Evolutionary conservation across 1,284 basidiomycete species (phyloP).

Genomic region (Quambalaria eucalypti): DNA sequence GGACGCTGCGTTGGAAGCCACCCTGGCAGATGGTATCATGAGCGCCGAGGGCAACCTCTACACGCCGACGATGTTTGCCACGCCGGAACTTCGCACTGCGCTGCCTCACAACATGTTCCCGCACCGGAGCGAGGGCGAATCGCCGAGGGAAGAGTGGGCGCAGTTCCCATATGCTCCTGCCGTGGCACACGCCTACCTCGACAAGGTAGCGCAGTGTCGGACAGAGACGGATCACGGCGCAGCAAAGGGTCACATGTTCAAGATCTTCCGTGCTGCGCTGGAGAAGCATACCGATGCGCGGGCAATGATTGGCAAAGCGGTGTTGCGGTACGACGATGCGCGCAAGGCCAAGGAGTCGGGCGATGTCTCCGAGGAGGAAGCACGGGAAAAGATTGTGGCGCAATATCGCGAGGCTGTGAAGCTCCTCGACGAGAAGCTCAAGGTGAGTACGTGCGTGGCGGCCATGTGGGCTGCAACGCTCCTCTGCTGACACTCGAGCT

Average conservation of each 20-base stretch:
- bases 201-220: slow-evolving; percentile 63
- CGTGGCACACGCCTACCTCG: slow-evolving; percentile 76
- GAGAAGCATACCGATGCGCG: slow-evolving; percentile 63
- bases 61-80: slow-evolving; percentile 72
- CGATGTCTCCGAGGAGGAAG: slow-evolving; percentile 18
- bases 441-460: slow-evolving; percentile 50
- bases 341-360: too few relatives aligned
- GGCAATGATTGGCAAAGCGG: slow-evolving; percentile 56
- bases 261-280: slow-evolving; percentile 73
- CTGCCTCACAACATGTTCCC: slow-evolving; percentile 15
- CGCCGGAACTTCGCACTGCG: neutral
- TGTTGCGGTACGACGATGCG: neutral
- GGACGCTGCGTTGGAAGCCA: slow-evolving; percentile 64
- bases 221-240: slow-evolving; percentile 67
- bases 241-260: slow-evolving; percentile 87
- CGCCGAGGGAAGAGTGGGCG: slow-evolving; percentile 11
- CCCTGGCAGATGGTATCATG: slow-evolving; percentile 87
- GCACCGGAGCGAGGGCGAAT: neutral
- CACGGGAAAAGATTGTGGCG: slow-evolving; percentile 50
- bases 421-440: slow-evolving; percentile 62
- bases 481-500: neutral
- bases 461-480: neutral
- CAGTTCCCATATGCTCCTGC: slow-evolving; percentile 58
- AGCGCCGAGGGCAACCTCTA: slow-evolving; percentile 90
- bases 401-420: slow-evolving; percentile 54